phyloP scores from a whole-genome alignment of 2,329 filamentous ascomycete genomes.

The Cladobotryum mycophilum region DNA sequence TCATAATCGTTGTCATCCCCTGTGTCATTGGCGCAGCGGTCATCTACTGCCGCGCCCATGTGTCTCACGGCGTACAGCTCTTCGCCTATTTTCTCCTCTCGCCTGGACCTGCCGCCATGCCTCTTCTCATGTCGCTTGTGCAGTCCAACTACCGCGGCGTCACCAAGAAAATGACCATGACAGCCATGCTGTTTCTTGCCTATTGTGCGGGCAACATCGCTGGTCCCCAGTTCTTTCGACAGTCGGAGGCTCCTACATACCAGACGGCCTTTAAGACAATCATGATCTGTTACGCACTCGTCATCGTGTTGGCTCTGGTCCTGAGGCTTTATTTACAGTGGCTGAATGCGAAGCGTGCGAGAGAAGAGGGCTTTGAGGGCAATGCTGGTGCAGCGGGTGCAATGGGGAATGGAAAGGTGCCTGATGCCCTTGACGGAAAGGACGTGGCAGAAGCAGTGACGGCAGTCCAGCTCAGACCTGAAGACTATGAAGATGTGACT shows the following conservation, averaged over 20 bases:
- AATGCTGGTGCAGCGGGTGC: conserved; percentile 36
- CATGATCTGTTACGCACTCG: conserved; percentile 49
- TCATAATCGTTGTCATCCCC: conserved; percentile 43
- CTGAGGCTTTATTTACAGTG: conserved; percentile 43
- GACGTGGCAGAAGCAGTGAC: conserved; percentile 26
- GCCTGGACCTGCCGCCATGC: conserved; percentile 47
- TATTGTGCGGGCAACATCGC: conserved; percentile 52
- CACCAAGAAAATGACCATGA: conserved; percentile 56
- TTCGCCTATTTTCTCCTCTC: conserved; percentile 54
- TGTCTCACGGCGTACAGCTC: conserved; percentile 40
- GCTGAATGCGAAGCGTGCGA: conserved; percentile 37
- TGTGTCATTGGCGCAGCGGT: conserved; percentile 47
- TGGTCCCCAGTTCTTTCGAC: conserved; percentile 49
- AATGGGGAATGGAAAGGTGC: conserved; percentile 31
- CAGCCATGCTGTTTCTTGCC: conserved; percentile 47
- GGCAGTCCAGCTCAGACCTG: conserved; percentile 32
- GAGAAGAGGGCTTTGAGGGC: conserved; percentile 38
- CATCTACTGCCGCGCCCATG: conserved; percentile 41
- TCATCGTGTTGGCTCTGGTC: conserved; percentile 35
- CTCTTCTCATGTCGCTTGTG: conserved; percentile 48
- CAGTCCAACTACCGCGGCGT: conserved; percentile 51
- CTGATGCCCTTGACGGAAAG: conserved; percentile 19
- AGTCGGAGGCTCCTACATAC: conserved; percentile 44
- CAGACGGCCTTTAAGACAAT: conserved; percentile 49
- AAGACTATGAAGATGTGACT: conserved; percentile 51